Conservation (phyloP, 2,329 filamentous ascomycete genomes). For the Claviceps cyperi region DNA sequence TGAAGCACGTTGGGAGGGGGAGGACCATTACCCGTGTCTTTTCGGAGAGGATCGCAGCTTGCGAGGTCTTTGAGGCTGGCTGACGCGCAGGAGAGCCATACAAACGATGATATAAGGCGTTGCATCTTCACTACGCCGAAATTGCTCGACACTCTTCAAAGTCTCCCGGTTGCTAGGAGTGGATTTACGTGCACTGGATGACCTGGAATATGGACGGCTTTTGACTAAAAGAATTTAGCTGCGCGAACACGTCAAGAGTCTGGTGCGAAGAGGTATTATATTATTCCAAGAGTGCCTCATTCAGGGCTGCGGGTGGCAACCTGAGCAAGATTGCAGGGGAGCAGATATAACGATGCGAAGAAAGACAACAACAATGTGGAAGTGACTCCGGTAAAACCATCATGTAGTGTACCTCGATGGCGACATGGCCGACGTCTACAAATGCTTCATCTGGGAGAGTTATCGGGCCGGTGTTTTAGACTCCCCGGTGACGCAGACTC, state of each 20-base stretch:
- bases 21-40: slow-evolving; percentile 12
- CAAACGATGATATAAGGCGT: neutral
- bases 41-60: slow-evolving; percentile 13
- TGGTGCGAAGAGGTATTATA: neutral
- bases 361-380: neutral
- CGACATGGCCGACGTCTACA: neutral
- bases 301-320: neutral
- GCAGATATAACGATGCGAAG: neutral
- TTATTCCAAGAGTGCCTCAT: neutral
- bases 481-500: neutral
- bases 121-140: neutral
- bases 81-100: slow-evolving; percentile 3
- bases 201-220: neutral
- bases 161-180: no score
- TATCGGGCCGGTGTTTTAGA: slow-evolving; percentile 1
- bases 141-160: no score
- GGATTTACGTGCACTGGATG: no score
- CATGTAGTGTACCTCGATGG: slow-evolving; percentile 3
- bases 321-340: no score
- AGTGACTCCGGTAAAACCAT: slow-evolving; percentile 1
- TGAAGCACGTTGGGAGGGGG: neutral
- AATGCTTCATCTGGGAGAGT: neutral
- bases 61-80: slow-evolving; percentile 11
- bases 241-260: neutral
- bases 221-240: neutral